Percentiles rank a stretch among this genome's conserved stretches.
These are phyloP conservation scores for Colletotrichum orchidophilum DNA, from an alignment of 2,329 filamentous ascomycete genomes.

Conservation along the genomic window DNA sequence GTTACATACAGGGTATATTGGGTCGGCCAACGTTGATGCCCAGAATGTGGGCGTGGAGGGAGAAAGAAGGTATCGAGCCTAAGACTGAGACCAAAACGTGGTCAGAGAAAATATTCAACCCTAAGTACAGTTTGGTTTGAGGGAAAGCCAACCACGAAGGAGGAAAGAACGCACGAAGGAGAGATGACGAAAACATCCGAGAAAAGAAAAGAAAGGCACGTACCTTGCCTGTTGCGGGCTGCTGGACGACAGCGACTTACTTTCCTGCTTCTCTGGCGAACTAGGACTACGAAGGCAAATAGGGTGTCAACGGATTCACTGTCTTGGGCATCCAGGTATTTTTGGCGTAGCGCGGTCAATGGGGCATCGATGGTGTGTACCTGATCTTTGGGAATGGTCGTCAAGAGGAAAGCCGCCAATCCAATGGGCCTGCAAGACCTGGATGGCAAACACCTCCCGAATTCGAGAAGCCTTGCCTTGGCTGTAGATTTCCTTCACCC, in stretches of 20 bases:
- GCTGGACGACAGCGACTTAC: neutral
- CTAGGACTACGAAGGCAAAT: neutral
- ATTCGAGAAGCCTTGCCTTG: neutral
- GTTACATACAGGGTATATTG: slow-evolving; percentile 7
- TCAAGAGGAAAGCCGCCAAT: slow-evolving; percentile 3
- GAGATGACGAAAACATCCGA: slow-evolving; percentile 1
- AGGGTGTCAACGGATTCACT: neutral
- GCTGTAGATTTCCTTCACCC: neutral
- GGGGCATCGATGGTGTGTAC: slow-evolving; percentile 15
- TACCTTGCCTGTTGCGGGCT: slow-evolving; percentile 4
- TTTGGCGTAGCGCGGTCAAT: slow-evolving; percentile 1
- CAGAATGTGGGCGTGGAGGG: neutral
- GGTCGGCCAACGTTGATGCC: neutral
- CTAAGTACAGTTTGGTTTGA: neutral
- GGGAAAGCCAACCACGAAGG: neutral
- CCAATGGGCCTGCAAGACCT: slow-evolving; percentile 1
- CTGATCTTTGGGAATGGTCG: slow-evolving; percentile 11
- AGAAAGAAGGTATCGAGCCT: neutral
- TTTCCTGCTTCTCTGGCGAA: slow-evolving; percentile 8
- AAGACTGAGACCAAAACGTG: slow-evolving; percentile 1
- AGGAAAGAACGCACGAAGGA: slow-evolving; percentile 3
- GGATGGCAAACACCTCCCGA: slow-evolving; percentile 23
- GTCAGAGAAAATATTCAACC: slow-evolving; percentile 12
- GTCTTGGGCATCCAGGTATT: slow-evolving; percentile 17
- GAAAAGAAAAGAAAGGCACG: slow-evolving; percentile 30